These are phyloP conservation scores for Microsporum ferrugineum DNA, from an alignment of 2,329 filamentous ascomycete species.

Conservation along the genomic window DNA sequence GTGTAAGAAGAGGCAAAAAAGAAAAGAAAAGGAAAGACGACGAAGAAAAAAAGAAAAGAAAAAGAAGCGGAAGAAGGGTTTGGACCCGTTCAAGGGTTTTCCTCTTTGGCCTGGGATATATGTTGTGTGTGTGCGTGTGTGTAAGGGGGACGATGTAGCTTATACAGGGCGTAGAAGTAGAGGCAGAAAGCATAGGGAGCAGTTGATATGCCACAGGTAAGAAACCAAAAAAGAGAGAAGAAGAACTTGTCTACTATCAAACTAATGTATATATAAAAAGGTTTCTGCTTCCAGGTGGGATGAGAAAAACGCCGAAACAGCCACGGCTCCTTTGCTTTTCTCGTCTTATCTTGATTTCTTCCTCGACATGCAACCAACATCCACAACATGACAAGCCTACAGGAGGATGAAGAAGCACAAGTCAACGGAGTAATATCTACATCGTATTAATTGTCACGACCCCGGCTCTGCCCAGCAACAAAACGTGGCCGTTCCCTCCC, in stretches of 20 bases:
- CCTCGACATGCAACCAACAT: not conserved
- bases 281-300: too few species aligned
- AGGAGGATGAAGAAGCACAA: not conserved
- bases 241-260: too few species aligned
- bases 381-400: too few species aligned
- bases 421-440: not conserved
- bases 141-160: too few species aligned
- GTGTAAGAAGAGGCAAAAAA: not conserved
- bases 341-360: not conserved
- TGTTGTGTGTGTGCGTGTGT: too few species aligned
- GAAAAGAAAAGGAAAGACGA: slow-evolving; percentile 57
- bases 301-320: too few species aligned
- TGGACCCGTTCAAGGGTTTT: not conserved
- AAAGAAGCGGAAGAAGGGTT: not conserved
- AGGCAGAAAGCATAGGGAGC: not conserved
- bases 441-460: not conserved
- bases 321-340: too few species aligned
- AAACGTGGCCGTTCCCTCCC: not conserved
- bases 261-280: too few species aligned
- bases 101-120: not conserved
- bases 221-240: too few species aligned
- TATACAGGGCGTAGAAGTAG: too few species aligned
- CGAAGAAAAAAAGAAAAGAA: slow-evolving; percentile 35
- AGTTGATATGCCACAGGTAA: not conserved
- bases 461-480: not conserved